Base-by-base conservation (phyloP, 1,139 yeast genomes). In the Yamadazyma siamensis region DNA sequence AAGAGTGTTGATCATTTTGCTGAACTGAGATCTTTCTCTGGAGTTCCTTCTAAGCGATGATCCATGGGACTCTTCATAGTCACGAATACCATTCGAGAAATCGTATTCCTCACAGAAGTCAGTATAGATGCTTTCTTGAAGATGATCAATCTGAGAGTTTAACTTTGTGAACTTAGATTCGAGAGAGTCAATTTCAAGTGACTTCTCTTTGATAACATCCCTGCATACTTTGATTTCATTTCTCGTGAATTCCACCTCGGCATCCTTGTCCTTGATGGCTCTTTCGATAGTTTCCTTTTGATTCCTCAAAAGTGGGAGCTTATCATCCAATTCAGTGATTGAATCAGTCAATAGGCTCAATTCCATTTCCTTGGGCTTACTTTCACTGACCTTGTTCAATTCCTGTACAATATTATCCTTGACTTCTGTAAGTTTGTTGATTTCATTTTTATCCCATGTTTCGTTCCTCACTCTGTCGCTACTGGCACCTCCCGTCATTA, bases 401-500 rank as follows among this genome's bases (percentile, higher is more conserved):
- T 80, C 69, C n/a, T 54, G 49, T 12, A 71, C 52, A 19, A 86
- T 56, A 12, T 77, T 77, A 27, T 83, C 91, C 45, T 84, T 85
- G 33, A 71, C 49, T 23, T 68, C 70, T 33, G 63, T 70, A 41
- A 88, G 63, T 17, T 69, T 63, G 32, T 74, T 74, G 46, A 78
- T 75, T 43, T 83, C 88, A 32, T 75, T 72, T 47, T 82, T 86
- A 49, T 81, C 88, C 95, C 95, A 87, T 43, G 75, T 71, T 18
- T 18, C 20, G 0, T 56, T 50, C 11, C 52, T 46, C 3, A 57
- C 49, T 25, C 58, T 59, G 56, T 69, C 44, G 45, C 62, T 25
- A 62, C 62, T 49, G 47, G 58, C 56, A 42, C 97, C 97, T 57
- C 96, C 97, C 10, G 97, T 84, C 94, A 91, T 86, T 27, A 88